These are phyloP conservation scores for Moricandia arvensis DNA, from an alignment of 345 rosid species.

Conservation along the genomic window DNA sequence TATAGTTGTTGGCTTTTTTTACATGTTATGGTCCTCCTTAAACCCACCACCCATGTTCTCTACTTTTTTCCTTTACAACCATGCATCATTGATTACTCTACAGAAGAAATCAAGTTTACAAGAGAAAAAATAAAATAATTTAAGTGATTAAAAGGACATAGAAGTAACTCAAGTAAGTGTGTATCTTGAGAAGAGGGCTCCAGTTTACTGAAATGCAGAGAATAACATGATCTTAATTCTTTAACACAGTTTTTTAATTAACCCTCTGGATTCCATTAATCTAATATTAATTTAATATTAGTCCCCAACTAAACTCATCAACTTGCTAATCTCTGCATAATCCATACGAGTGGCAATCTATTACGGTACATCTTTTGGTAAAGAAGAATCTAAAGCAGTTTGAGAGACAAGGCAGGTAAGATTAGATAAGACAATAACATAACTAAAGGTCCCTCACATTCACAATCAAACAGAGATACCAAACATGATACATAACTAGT, in stretches of 20 bases:
- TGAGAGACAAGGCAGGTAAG: not conserved
- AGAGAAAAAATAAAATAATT: not conserved
- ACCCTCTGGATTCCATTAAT: not conserved
- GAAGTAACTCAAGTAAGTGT: not conserved
- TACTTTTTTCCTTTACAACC: not conserved
- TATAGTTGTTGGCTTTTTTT: not conserved
- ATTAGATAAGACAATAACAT: slow-evolving; percentile 13
- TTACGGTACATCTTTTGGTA: not conserved
- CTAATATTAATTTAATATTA: not conserved
- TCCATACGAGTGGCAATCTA: not conserved
- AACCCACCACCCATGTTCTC: not conserved
- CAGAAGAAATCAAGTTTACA: not conserved
- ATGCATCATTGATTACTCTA: not conserved
- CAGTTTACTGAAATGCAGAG: not conserved
- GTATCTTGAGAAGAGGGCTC: not conserved
- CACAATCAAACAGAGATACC: slow-evolving; percentile 20
- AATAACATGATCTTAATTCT: not conserved
- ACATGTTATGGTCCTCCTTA: not conserved
- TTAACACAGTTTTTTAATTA: not conserved
- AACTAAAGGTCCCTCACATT: not conserved
- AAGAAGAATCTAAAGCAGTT: not conserved
- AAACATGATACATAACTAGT: not conserved
- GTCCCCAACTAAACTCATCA: not conserved
- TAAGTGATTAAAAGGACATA: not conserved
- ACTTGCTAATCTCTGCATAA: not conserved